phyloP scores from a whole-genome alignment of 352 stramenopile genomes.

The Pythium angustatum region DNA sequence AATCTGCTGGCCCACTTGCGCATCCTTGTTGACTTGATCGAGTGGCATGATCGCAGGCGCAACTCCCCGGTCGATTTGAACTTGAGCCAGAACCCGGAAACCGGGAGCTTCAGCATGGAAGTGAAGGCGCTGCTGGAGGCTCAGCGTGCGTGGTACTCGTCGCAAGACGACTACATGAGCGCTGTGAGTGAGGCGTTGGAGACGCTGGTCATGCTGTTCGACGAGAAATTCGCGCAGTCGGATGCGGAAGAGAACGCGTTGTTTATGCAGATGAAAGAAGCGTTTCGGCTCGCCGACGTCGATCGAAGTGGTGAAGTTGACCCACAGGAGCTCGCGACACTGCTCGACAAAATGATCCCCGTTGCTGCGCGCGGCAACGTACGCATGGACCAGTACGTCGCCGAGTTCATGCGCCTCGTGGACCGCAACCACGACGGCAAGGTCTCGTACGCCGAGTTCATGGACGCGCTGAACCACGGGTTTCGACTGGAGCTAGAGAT shows the following conservation, averaged over 20 bases:
- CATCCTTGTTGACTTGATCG: slow-evolving; percentile 62
- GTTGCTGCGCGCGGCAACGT: slow-evolving; percentile 38
- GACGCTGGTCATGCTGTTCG: slow-evolving; percentile 57
- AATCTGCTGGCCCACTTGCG: slow-evolving; percentile 55
- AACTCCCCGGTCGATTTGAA: slow-evolving; percentile 33
- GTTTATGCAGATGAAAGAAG: slow-evolving; percentile 81
- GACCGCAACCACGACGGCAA: slow-evolving; percentile 67
- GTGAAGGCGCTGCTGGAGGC: slow-evolving; percentile 10
- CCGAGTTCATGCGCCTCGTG: slow-evolving; percentile 74
- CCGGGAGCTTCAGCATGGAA: slow-evolving; percentile 23
- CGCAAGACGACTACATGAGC: slow-evolving; percentile 38
- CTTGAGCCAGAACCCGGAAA: slow-evolving; percentile 19
- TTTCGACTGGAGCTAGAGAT: slow-evolving; percentile 76
- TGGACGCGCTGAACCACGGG: slow-evolving; percentile 71
- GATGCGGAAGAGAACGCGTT: slow-evolving; percentile 60
- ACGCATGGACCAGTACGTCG: slow-evolving; percentile 72
- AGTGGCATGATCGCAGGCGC: slow-evolving; percentile 50
- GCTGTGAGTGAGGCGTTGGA: slow-evolving; percentile 54
- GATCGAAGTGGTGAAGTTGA: slow-evolving; percentile 67
- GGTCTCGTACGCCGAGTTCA: slow-evolving; percentile 74
- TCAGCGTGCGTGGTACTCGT: slow-evolving; percentile 16
- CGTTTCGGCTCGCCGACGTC: slow-evolving; percentile 64
- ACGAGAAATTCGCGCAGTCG: slow-evolving; percentile 55
- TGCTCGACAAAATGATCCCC: slow-evolving; percentile 69
- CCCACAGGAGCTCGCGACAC: slow-evolving; percentile 47